Conservation (phyloP, 345 rosid species). For the Hibiscus syriacus region DNA sequence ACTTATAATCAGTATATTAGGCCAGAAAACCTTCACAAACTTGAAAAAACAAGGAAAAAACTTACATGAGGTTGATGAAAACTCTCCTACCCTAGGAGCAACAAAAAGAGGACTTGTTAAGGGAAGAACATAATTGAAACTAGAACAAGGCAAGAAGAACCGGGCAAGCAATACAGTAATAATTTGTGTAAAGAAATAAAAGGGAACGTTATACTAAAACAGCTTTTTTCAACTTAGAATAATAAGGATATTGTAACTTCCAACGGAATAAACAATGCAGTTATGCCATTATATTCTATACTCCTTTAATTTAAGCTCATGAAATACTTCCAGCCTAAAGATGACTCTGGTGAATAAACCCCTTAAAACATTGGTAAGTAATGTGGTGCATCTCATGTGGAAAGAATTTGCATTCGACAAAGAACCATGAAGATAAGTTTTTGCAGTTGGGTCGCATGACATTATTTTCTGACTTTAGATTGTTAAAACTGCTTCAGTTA, state of each 20-base stretch:
- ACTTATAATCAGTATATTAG: constrained; percentile 15
- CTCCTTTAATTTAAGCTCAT: not conserved
- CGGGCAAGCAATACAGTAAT: not conserved
- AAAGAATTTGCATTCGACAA: not conserved
- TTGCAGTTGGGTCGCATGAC: not conserved
- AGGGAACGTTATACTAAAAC: not conserved
- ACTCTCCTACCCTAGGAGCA: constrained; percentile 70
- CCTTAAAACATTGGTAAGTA: not conserved
- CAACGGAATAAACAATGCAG: not conserved
- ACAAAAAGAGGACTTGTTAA: not conserved
- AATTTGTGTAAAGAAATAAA: not conserved
- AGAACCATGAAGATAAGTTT: not conserved
- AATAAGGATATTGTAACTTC: not conserved
- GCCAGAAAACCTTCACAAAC: not conserved
- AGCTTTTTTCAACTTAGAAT: not conserved
- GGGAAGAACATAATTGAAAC: not conserved
- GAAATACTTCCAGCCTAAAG: not conserved
- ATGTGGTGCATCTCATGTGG: not conserved
- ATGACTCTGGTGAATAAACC: not conserved
- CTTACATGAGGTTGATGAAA: constrained; percentile 78
- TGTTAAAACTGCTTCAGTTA: not conserved
- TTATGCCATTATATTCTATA: not conserved
- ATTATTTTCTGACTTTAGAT: not conserved
- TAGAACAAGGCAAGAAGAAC: constrained; percentile 12
- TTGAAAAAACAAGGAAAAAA: constrained; percentile 8